phyloP scores from a whole-genome alignment of 2,329 filamentous ascomycete genomes.

The Calonectria hawksworthii region DNA sequence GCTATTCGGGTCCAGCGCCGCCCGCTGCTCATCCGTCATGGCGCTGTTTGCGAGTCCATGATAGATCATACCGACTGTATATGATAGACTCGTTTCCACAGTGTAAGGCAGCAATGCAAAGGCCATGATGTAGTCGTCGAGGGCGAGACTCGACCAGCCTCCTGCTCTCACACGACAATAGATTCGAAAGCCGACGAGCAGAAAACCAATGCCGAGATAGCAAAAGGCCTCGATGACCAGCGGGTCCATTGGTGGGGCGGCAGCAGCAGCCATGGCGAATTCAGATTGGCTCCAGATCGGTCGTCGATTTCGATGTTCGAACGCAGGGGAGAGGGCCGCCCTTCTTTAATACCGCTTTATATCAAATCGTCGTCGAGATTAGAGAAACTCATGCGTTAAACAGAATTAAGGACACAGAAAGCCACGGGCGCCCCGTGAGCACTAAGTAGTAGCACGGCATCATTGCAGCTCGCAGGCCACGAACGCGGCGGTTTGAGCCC shows the following conservation, averaged over 20 bases:
- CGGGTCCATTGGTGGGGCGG: neutral
- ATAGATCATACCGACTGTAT: neutral
- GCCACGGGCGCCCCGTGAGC: neutral
- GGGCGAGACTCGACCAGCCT: neutral
- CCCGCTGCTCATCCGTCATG: slow-evolving; percentile 16
- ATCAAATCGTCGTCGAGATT: neutral
- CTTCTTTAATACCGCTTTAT: neutral
- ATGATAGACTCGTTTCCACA: slow-evolving; percentile 7
- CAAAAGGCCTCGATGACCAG: slow-evolving; percentile 14
- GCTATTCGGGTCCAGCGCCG: neutral
- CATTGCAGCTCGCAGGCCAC: too few relatives aligned
- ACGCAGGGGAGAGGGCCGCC: neutral
- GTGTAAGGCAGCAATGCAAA: neutral
- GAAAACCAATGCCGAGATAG: slow-evolving; percentile 4
- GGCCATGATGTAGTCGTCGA: slow-evolving; percentile 23
- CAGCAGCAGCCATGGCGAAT: neutral
- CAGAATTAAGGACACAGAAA: too few relatives aligned
- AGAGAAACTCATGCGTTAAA: too few relatives aligned
- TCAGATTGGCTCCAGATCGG: neutral
- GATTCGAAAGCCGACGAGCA: slow-evolving; percentile 8
- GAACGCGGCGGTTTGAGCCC: neutral
- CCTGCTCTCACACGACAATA: slow-evolving; percentile 1
- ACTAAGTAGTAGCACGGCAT: neutral
- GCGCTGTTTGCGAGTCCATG: slow-evolving; percentile 12
- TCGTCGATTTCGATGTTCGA: neutral